Percentiles rank a stretch among this genome's conserved stretches.
Conservation (phyloP, 768 basidiomycete genomes). For the Kwoniella europaea region DNA sequence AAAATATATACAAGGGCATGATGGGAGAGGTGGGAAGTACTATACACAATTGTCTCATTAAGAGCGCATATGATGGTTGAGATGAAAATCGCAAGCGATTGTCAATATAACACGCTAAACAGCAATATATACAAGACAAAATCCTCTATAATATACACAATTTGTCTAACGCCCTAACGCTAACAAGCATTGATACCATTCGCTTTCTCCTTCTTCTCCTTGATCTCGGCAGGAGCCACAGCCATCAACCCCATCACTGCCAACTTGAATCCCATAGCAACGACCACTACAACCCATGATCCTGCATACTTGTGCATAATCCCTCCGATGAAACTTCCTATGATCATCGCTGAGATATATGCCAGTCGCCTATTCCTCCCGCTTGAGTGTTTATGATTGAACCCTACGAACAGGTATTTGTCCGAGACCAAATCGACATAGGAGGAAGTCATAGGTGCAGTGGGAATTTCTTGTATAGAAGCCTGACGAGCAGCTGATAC, state of each 20-base stretch:
- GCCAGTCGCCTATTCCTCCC: conserved; percentile 40
- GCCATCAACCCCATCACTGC: conserved; percentile 28
- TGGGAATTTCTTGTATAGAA: conserved; percentile 39
- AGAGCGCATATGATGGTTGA: too few relatives aligned
- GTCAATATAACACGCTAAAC: not conserved
- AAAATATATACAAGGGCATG: not conserved
- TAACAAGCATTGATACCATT: conserved; percentile 1
- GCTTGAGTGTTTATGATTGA: conserved; percentile 26
- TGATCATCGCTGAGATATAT: conserved; percentile 47
- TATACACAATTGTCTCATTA: not conserved
- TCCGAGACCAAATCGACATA: conserved; percentile 48
- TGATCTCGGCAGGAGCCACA: conserved; percentile 23
- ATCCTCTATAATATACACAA: not conserved
- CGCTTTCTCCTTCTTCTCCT: conserved; percentile 9
- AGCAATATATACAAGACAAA: not conserved
- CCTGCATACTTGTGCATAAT: conserved; percentile 43
- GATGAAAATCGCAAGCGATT: too few relatives aligned
- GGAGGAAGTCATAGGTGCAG: conserved; percentile 48
- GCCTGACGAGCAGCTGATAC: conserved; percentile 48
- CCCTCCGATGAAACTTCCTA: conserved; percentile 44
- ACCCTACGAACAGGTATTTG: conserved; percentile 36
- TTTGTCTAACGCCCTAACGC: not conserved
- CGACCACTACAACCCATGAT: conserved; percentile 42
- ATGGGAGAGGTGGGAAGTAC: not conserved
- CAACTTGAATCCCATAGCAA: conserved; percentile 39